Percentiles rank a stretch among this genome's conserved stretches.
phyloP scores from a whole-genome alignment of 2,329 filamentous ascomycete genomes.

The Calonectria hawksworthii region DNA sequence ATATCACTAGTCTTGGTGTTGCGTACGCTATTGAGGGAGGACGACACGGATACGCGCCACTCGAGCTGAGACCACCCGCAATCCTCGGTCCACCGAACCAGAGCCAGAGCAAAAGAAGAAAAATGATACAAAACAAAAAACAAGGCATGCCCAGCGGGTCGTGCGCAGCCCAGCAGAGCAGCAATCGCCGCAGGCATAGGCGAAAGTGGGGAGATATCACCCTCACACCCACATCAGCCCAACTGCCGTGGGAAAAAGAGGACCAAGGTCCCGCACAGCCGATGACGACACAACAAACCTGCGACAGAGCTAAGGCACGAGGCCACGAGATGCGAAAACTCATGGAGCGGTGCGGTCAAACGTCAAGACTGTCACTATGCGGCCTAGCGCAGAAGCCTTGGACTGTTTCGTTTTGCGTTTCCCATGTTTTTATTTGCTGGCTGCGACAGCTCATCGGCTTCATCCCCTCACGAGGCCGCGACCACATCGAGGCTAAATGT shows the following conservation, averaged over 20 bases:
- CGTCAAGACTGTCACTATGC: background rate
- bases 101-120: background rate
- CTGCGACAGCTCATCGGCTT: background rate
- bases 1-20: background rate
- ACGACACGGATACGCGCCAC: background rate
- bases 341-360: background rate
- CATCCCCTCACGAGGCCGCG: background rate
- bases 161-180: background rate
- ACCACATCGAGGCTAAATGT: background rate
- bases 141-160: background rate
- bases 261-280: background rate
- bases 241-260: background rate
- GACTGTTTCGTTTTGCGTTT: background rate
- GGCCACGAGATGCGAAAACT: constrained; percentile 1
- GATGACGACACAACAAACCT: constrained; percentile 20
- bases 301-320: constrained; percentile 2
- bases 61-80: background rate
- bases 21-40: background rate
- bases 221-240: background rate
- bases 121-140: constrained; percentile 3
- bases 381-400: background rate
- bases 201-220: constrained; percentile 4
- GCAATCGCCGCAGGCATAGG: background rate
- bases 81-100: background rate
- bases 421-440: background rate